Conservation (phyloP, 2,329 filamentous ascomycete species). For the Cladosporium sp. region DNA sequence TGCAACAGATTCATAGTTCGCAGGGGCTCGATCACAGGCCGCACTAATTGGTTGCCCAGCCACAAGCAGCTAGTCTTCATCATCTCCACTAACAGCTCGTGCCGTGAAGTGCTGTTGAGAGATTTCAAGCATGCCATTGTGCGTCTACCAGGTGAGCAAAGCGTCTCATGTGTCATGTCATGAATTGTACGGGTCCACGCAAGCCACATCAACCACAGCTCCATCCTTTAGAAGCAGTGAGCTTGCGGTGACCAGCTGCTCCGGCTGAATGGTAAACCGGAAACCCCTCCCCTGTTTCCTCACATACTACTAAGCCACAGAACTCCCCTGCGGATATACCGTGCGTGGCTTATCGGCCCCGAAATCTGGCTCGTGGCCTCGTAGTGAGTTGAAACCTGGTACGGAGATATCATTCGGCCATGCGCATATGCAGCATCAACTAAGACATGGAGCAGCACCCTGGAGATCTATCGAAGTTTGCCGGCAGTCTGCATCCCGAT, state of each 20-base stretch:
- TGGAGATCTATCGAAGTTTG: conserved; percentile 12
- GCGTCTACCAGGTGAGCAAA: background rate
- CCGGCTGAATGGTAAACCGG: conserved; percentile 12
- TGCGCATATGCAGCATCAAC: background rate
- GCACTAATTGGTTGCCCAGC: conserved; percentile 2
- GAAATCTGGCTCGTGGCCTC: background rate
- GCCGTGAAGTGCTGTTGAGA: background rate
- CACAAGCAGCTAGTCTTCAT: conserved; percentile 2
- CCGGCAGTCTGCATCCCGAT: background rate
- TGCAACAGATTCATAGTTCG: background rate
- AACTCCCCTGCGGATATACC: background rate
- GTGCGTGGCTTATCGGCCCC: background rate
- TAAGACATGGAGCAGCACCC: conserved; percentile 4
- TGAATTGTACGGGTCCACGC: conserved; percentile 1
- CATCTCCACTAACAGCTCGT: background rate
- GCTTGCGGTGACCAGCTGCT: background rate
- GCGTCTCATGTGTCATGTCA: conserved; percentile 4
- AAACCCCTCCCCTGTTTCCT: background rate
- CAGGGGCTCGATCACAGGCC: background rate
- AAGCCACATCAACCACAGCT: conserved; percentile 10
- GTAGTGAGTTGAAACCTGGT: background rate
- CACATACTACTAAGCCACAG: background rate
- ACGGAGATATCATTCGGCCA: conserved; percentile 8
- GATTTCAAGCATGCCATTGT: background rate
- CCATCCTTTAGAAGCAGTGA: background rate